Evolutionary conservation across 345 rosid genomes (phyloP), one percentile per base, ranked within the genome.

Genomic region (Linum tenue): DNA sequence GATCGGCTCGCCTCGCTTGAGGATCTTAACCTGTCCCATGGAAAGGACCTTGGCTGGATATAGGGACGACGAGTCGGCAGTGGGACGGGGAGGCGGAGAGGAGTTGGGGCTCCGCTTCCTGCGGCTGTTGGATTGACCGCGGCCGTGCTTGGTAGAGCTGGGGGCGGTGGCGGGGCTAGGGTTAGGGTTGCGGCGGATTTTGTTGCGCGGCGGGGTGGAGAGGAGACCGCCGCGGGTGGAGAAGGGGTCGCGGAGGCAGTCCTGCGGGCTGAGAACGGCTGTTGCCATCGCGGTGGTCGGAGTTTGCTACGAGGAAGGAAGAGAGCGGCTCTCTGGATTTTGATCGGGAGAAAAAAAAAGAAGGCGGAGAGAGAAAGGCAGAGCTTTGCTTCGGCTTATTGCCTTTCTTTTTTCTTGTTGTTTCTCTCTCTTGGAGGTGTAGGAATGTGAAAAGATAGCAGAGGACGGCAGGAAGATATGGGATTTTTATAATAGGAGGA

Each of bases 251-350:
- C 62, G 71, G 0, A 89, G 69, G 65, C 78, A 79, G 50, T 82
- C 89, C 1, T 64, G 84, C 0, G 94, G 98, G 44, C 79, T 62
- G 0, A 83, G 76, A 72, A 90, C 80, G 1, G 86, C 97, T 2
- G 81, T 87, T 6, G 81, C 89, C 98, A 92, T 92, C 50, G 37
- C 14, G 11, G 53, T 48, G 53, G 11, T 3, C 50, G 31, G 31
- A 22, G 31, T 22, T 22, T 43, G 50, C 22, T 16, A 16, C 9
- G 2, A 2, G 12, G 12, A 16, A 56, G 35, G 22, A 3, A 16
- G 31, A n/a, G 59, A 35, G 35, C n/a, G n/a, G 16, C 8, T 14
- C 35, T 11, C 2, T 15, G 59, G 16, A 15, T 55, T 69, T 63
- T 44, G 53, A 66, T 39, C 56, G 41, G 62, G 62, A 9, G 39